Base-by-base conservation (phyloP, 441 rosid genomes). In the Erysimum cheiri region DNA sequence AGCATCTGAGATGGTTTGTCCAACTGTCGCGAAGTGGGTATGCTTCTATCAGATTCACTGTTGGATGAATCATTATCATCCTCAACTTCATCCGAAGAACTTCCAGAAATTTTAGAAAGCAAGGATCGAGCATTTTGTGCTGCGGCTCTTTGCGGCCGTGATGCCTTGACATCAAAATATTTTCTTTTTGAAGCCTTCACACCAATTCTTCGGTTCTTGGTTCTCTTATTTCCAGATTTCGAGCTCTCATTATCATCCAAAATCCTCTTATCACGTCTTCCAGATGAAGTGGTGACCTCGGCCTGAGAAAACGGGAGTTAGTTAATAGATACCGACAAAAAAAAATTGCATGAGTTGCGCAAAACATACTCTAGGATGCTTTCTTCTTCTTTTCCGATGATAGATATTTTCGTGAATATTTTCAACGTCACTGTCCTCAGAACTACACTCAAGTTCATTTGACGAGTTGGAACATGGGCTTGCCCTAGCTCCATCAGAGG, bases 101-200 rank as follows among this genome's bases (percentile, higher is more conserved):
- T 72, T 77, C 85, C 96, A 69, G 84, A 83, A 68, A 84, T 83
- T 72, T 84, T 82, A 71, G 92, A 85, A 66, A 89, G 80, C 85
- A 85, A 81, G 73, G 78, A 80, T 76, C 82, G 76, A 72, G 96
- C 96, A 77, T 87, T 87, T 59, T 84, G 85, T 59, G 93, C 96
- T 4, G 96, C 96, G 57, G 81, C 80, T 77, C 96, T 81, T 80
- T 85, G 91, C 54, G 96, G 92, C 67, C 96, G 87, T 71, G 78
- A 53, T 69, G 81, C 73, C 73, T 81, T 83, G 54, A 80, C 80
- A 77, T 78, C 81, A 53, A 75, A 82, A 75, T 81, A 78, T 77
- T 80, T 83, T 62, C 76, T 73, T 71, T 74, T 85, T 56, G 84
- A 79, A 69, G 85, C 80, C 78, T 78, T 83, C 70, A 64, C 73